A percentile compares a stretch with the other conserved stretches of the same genome.
Evolutionary conservation across 805 yeast genomes (phyloP).

Genomic region (Teunomyces aglyptinius): DNA sequence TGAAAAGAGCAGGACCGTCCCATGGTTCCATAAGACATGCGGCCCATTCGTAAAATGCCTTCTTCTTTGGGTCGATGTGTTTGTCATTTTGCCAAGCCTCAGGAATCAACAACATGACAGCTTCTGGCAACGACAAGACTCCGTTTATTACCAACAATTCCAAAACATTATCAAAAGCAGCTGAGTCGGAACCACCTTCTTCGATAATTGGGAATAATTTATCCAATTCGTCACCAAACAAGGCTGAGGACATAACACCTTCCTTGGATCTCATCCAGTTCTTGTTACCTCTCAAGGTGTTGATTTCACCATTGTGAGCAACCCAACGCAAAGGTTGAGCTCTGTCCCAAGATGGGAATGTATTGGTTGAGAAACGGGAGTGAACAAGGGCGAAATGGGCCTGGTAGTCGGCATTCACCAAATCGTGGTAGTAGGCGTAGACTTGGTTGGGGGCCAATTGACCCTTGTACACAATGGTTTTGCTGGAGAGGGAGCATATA

Average conservation of each 20-base stretch:
- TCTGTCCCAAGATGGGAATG: conserved; percentile 99
- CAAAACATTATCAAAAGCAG: conserved; percentile 93
- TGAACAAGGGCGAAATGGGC: conserved; percentile 96
- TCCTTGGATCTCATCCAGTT: conserved; percentile 99
- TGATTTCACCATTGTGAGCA: conserved; percentile 98
- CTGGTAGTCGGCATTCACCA: conserved; percentile 86
- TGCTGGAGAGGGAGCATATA: conserved; percentile 86
- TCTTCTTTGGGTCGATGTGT: conserved; percentile 84
- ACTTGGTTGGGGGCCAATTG: conserved; percentile 97
- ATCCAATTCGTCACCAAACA: conserved; percentile 90
- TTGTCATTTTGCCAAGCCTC: conserved; percentile 96
- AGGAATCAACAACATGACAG: conserved; percentile 94
- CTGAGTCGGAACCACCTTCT: conserved; percentile 98
- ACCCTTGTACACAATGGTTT: conserved; percentile 94
- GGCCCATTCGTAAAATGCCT: conserved; percentile 98
- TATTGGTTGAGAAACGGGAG: conserved; percentile 95
- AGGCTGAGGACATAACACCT: conserved; percentile 86
- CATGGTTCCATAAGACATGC: conserved; percentile 99
- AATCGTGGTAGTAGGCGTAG: conserved; percentile 89
- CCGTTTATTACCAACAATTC: conserved; percentile 92
- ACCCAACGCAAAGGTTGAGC: conserved; percentile 97
- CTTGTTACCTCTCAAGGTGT: conserved; percentile 95
- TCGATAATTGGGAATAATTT: conserved; percentile 92
- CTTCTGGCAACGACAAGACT: conserved; percentile 89
- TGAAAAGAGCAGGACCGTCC: conserved; percentile 98